These are phyloP conservation scores for Wickerhamomyces bovis DNA, from an alignment of 805 yeast genomes.

Conservation along the genomic window DNA sequence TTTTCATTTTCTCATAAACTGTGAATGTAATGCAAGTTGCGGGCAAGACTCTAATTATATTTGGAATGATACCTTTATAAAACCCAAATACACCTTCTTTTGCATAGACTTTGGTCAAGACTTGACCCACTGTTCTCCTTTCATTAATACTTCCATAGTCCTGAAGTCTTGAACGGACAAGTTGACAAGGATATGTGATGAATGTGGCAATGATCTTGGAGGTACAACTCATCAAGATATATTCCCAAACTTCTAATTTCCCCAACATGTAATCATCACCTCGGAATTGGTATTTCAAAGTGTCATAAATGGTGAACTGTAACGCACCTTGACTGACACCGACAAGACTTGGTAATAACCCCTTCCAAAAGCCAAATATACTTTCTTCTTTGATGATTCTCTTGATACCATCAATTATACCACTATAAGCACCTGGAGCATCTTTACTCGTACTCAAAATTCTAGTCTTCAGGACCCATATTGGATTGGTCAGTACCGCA, in stretches of 20 bases:
- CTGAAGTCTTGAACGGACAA: conserved; percentile 73
- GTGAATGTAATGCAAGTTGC: conserved; percentile 89
- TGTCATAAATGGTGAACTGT: conserved; percentile 82
- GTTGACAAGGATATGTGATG: conserved; percentile 77
- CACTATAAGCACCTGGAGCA: conserved; percentile 47
- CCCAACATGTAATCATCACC: conserved; percentile 13
- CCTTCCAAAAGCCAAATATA: conserved; percentile 58
- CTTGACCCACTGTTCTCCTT: conserved; percentile 23
- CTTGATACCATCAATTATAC: conserved; percentile 49
- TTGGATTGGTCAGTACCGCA: conserved; percentile 77
- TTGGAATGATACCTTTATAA: conserved; percentile 79
- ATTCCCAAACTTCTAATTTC: conserved; percentile 46
- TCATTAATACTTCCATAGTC: conserved; percentile 30
- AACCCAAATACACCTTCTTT: conserved; percentile 61
- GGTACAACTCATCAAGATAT: conserved; percentile 56
- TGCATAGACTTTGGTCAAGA: conserved; percentile 34
- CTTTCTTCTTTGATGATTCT: conserved; percentile 53
- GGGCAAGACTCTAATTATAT: conserved; percentile 78
- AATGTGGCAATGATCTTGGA: conserved; percentile 67
- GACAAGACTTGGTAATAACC: conserved; percentile 65
- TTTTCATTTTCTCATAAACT: conserved; percentile 64
- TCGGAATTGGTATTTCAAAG: conserved; percentile 44
- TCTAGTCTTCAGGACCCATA: conserved; percentile 93
- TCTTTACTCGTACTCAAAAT: conserved; percentile 36
- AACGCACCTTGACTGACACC: conserved; percentile 88